Evolutionary conservation across 1,139 yeast species (phyloP), one percentile per base, ranked within the genome.

Genomic region (Maudiozyma humilis): DNA sequence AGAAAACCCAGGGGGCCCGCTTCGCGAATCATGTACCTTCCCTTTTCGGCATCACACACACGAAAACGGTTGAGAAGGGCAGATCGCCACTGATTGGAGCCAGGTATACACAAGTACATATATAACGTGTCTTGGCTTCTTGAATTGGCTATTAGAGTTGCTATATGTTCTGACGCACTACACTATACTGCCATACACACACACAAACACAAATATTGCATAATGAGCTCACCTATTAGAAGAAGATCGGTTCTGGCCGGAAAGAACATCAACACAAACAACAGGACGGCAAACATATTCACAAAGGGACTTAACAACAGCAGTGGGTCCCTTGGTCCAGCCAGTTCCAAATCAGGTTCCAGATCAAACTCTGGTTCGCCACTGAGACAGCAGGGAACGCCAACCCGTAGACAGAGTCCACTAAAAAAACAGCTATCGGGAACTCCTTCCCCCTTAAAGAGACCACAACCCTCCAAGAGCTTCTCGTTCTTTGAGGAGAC

Each of bases 201-300:
- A 32, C 15, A 32, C 6, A 13, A 13, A 32, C 20, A 13, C 19
- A 2, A 5, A 32, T 16, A 35, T 13, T 12, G 3, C 27, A 35
- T 14, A 13, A 51, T 49, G 52, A 45, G 47, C n/a, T 51, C 54
- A 18, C 54, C 54, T 7, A 15, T 41, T 2, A 51, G 46, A 40
- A 47, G 47, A 38, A 46, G 54, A 36, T 42, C 54, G 10, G 52
- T 48, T 3, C 37, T 51, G 16, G 41, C 42, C 17, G 49, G 48
- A 18, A 51, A 49, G 39, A 48, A 43, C 39, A 44, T 49, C 15
- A 51, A 51, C 36, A 33, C 43, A 14, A 33, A 18, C 42, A 27
- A 5, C 38, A 45, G 20, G 19, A 37, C 36, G n/a, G 14, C 34
- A 12, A 45, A 41, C 10, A 19, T 38, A 2, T 19, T 36, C 7